These are phyloP conservation scores for Tephrocybe rancida DNA, from an alignment of 768 basidiomycete species.

Conservation along the genomic window DNA sequence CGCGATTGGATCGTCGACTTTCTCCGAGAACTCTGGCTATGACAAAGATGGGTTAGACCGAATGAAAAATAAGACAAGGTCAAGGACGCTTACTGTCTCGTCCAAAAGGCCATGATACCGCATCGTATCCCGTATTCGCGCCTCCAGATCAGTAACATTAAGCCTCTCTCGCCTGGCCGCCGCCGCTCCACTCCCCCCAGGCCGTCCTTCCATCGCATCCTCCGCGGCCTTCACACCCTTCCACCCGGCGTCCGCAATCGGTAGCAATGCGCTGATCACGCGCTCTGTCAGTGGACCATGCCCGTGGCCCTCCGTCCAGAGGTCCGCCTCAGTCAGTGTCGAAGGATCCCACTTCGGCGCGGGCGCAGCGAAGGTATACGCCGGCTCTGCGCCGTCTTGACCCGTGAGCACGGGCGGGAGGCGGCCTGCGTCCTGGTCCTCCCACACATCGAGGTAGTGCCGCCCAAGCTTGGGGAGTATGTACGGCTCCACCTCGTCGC, in stretches of 20 bases:
- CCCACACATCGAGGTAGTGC: constrained; percentile 93
- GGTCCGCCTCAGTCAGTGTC: constrained; percentile 71
- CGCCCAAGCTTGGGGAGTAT: constrained; percentile 83
- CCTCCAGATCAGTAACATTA: constrained; percentile 80
- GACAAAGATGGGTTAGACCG: background rate
- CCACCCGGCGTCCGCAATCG: constrained; percentile 69
- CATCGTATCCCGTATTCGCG: constrained; percentile 74
- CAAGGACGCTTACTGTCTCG: constrained; percentile 57
- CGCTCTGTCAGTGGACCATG: constrained; percentile 90
- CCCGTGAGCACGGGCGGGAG: constrained; percentile 27
- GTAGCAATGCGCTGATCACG: constrained; percentile 72
- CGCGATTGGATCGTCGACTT: constrained; percentile 94
- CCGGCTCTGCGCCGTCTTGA: constrained; percentile 31
- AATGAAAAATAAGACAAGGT: background rate
- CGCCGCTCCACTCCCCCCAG: constrained; percentile 78
- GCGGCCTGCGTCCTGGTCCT: constrained; percentile 79
- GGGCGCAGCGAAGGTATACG: constrained; percentile 46
- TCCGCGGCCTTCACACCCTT: constrained; percentile 83
- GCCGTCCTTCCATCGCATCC: constrained; percentile 83
- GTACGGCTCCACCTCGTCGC: constrained; percentile 89
- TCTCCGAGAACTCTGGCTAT: constrained; percentile 73
- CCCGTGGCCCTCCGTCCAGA: constrained; percentile 74
- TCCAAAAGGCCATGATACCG: constrained; percentile 73
- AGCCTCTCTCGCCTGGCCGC: constrained; percentile 74
- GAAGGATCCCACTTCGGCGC: constrained; percentile 83